Base-by-base conservation (phyloP, 2,329 filamentous ascomycete species). In the Alternaria burnsii region DNA sequence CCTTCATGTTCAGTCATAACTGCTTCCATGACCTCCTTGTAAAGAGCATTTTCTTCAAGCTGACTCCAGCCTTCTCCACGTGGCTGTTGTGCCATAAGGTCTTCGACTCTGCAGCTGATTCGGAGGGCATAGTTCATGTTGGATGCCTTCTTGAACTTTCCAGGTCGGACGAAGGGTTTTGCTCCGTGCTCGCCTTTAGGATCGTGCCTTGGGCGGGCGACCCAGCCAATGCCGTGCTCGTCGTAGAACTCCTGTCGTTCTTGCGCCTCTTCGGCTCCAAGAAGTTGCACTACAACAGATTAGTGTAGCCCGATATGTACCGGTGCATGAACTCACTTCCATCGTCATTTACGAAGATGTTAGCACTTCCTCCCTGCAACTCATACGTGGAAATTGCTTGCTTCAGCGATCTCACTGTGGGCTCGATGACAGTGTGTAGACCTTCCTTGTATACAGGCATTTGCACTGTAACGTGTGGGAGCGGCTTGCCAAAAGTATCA, bases 391-490 rank as follows among this genome's bases (percentile, higher is more conserved):
- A 82, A 16, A 84, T 84, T 28, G 82, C 82, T 71, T 91, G 89
- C 80, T 93, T 93, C 79, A 94, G 85, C 2, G 91, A 93, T 71
- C 88, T 88, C 70, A 94, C 87, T 0, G 91, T 94, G 8, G 91
- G 91, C 20, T 84, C 86, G 71, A 94, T 93, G 77, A 96, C 92
- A 62, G 83, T 87, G 36, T 81, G 81, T 3, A 96, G 84, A 66
- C 92, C 91, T 76, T 96, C 92, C 77, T 94, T 95, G 82, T 95
- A 96, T 0, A 96, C 91, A 5, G 92, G 92, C 76, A 91, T 94
- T 74, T 97, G 92, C 42, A 96, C 91, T 3, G 81, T 84, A 65
- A 92, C 84, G 72, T 92, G 91, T 2, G 90, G 91, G 16, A 94
- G 82, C 74, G 50, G 53, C 1, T 79, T 81, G 78, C 48, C 90